Percentiles rank a stretch among this genome's conserved stretches.
Evolutionary conservation across 345 rosid genomes (phyloP).

Genomic region (Populus ilicifolia): DNA sequence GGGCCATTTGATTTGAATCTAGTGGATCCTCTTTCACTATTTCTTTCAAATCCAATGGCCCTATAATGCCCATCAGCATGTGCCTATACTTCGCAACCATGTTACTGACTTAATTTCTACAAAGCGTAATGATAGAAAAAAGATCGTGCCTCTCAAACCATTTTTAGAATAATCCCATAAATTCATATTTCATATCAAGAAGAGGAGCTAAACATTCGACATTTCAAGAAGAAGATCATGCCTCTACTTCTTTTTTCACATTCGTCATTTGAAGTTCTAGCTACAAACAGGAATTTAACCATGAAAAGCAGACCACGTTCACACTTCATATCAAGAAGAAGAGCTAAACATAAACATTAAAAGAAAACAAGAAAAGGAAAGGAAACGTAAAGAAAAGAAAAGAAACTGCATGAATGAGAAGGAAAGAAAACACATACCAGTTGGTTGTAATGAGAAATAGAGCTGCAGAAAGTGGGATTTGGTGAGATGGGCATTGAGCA

Average conservation of each 20-base stretch:
- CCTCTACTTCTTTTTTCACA: not conserved
- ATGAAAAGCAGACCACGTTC: not conserved
- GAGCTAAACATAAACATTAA: not conserved
- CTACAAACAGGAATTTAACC: not conserved
- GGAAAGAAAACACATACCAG: conserved; percentile 6
- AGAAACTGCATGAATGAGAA: not conserved
- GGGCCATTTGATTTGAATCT: not conserved
- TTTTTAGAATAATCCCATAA: not conserved
- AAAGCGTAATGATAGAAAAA: too few relatives aligned
- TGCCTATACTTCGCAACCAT: not conserved
- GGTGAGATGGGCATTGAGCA: conserved; percentile 11
- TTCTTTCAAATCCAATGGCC: not conserved
- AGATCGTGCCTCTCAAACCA: not conserved
- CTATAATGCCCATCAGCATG: not conserved
- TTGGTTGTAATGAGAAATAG: conserved; percentile 1
- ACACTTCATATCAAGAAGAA: not conserved
- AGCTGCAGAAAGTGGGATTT: not conserved
- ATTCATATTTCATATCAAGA: not conserved
- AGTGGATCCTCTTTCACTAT: not conserved
- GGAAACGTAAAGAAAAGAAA: not conserved
- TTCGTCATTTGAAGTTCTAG: not conserved
- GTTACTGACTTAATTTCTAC: too few relatives aligned
- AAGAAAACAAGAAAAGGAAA: not conserved
- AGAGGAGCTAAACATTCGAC: too few relatives aligned
- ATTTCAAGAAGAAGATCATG: too few relatives aligned